These are phyloP conservation scores for Anthracocystis walkeri DNA, from an alignment of 1,284 basidiomycete genomes.

Conservation along the genomic window DNA sequence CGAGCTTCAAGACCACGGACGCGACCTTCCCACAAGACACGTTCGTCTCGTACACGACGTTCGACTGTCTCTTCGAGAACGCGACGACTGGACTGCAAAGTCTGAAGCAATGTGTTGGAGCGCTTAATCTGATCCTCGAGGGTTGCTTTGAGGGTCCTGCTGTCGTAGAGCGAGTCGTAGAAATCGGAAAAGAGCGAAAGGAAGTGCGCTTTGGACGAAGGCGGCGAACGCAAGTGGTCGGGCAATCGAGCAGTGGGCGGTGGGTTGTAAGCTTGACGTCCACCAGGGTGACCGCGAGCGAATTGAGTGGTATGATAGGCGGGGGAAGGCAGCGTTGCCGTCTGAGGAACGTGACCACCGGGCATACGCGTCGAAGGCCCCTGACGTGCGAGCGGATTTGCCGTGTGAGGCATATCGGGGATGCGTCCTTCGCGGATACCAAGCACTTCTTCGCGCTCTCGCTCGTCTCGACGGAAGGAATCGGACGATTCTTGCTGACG, in stretches of 20 bases:
- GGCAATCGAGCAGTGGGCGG: conserved; percentile 43
- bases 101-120: conserved; percentile 65
- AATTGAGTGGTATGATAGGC: conserved; percentile 64
- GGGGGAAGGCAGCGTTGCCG: conserved; percentile 63
- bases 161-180: conserved; percentile 66
- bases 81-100: conserved; percentile 61
- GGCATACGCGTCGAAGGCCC: conserved; percentile 31
- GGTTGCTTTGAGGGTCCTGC: conserved; percentile 66
- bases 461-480: conserved; percentile 31
- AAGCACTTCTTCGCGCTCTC: conserved; percentile 37
- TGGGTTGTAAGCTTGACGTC: conserved; percentile 32
- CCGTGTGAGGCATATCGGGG: conserved; percentile 46
- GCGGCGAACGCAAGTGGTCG: conserved; percentile 58
- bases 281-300: conserved; percentile 32
- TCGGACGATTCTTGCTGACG: conserved; percentile 22
- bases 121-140: conserved; percentile 67
- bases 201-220: conserved; percentile 61
- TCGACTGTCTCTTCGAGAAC: conserved; percentile 67
- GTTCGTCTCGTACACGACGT: conserved; percentile 57
- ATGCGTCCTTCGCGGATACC: conserved; percentile 40
- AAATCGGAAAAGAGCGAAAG: conserved; percentile 67
- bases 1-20: conserved; percentile 56
- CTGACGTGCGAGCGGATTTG: conserved; percentile 40
- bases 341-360: conserved; percentile 56
- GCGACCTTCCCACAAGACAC: conserved; percentile 57